A percentile compares a stretch with the other conserved stretches of the same genome.
Conservation (phyloP, 2,329 filamentous ascomycete species). For the Verticillium albo-atrum region DNA sequence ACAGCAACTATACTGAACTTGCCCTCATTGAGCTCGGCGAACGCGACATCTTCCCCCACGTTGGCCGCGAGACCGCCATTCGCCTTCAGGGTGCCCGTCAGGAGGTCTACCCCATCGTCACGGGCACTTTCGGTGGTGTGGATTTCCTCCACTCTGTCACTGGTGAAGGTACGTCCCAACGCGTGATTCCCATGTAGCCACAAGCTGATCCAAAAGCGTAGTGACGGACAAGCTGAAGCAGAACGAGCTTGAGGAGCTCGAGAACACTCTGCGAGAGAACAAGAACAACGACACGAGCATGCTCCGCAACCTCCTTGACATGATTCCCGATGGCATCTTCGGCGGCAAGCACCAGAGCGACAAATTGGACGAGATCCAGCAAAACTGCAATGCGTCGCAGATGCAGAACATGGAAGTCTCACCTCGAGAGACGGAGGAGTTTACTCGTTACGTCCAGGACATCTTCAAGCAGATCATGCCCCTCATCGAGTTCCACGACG, state of each 20-base stretch:
- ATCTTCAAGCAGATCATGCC: slow-evolving; percentile 80
- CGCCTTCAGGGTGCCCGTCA: slow-evolving; percentile 61
- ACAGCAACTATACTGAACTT: slow-evolving; percentile 90
- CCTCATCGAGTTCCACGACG: slow-evolving; percentile 85
- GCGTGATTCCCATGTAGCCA: neutral
- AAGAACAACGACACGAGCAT: slow-evolving; percentile 64
- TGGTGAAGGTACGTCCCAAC: slow-evolving; percentile 46
- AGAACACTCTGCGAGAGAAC: slow-evolving; percentile 70
- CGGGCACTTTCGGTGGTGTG: slow-evolving; percentile 90
- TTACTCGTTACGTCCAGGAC: slow-evolving; percentile 70
- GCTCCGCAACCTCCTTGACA: slow-evolving; percentile 73
- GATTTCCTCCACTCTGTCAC: slow-evolving; percentile 90
- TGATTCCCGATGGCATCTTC: slow-evolving; percentile 77
- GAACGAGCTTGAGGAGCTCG: slow-evolving; percentile 83
- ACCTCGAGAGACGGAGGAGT: slow-evolving; percentile 78
- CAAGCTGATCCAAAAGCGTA: slow-evolving; percentile 24
- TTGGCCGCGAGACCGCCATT: slow-evolving; percentile 70
- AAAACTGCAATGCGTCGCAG: slow-evolving; percentile 69
- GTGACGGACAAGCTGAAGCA: slow-evolving; percentile 88
- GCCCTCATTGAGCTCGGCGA: slow-evolving; percentile 85
- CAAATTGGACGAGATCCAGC: slow-evolving; percentile 75
- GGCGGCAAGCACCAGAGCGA: slow-evolving; percentile 69
- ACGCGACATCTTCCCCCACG: slow-evolving; percentile 77
- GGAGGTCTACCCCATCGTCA: slow-evolving; percentile 76
- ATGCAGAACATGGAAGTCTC: slow-evolving; percentile 71